Conservation (phyloP, 1,284 basidiomycete genomes). For the Marasmius oreades region DNA sequence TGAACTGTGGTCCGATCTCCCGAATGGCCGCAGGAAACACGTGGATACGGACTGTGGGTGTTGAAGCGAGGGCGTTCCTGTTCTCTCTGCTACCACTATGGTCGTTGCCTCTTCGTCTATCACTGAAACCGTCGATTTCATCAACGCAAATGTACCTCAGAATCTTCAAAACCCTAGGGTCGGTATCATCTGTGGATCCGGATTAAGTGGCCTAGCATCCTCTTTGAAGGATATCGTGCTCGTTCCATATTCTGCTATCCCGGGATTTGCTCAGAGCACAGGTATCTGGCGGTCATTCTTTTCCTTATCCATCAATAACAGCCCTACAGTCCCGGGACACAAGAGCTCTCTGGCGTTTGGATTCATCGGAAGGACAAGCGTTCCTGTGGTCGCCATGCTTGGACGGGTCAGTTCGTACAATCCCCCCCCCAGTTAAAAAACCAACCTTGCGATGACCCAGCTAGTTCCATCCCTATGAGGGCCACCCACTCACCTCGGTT, state of each 20-base stretch:
- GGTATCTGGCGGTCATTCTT: slow-evolving; percentile 38
- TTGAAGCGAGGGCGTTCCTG: background rate
- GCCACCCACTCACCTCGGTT: slow-evolving; percentile 62
- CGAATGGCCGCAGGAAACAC: too few relatives aligned
- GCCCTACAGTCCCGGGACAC: slow-evolving; percentile 59
- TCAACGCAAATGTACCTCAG: slow-evolving; percentile 36
- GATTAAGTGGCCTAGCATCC: slow-evolving; percentile 62
- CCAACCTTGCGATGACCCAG: background rate
- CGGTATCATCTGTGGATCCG: slow-evolving; percentile 80
- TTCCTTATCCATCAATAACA: background rate
- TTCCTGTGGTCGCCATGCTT: slow-evolving; percentile 82
- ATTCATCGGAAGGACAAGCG: slow-evolving; percentile 50
- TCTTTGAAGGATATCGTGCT: slow-evolving; percentile 50
- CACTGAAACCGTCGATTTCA: slow-evolving; percentile 33
- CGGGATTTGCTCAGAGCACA: slow-evolving; percentile 72
- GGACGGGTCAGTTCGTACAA: slow-evolving; percentile 52
- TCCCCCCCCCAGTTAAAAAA: background rate
- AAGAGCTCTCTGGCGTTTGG: slow-evolving; percentile 78
- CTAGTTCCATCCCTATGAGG: slow-evolving; percentile 84
- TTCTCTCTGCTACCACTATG: slow-evolving; percentile 1
- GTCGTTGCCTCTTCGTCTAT: slow-evolving; percentile 20
- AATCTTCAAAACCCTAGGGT: slow-evolving; percentile 53
- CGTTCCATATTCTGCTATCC: slow-evolving; percentile 58
- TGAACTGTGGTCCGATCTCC: too few relatives aligned
- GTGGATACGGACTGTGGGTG: too few relatives aligned